Evolutionary conservation across 108 stramenopile species (phyloP).

Genomic region (Epipyxis sp.): DNA sequence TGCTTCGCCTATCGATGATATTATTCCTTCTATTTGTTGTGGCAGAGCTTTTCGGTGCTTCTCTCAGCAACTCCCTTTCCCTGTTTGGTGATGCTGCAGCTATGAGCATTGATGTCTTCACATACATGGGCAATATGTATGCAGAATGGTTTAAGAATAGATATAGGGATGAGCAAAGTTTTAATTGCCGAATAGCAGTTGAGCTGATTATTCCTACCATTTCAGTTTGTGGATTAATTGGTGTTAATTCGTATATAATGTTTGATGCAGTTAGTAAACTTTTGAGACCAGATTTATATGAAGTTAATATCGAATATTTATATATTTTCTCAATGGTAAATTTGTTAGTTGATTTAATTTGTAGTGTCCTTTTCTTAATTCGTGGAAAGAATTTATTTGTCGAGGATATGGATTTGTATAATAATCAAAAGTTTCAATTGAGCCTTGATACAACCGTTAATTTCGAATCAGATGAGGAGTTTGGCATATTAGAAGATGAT

Average conservation of each 20-base stretch:
- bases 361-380: not conserved
- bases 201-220: not conserved
- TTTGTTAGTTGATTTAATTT: not conserved
- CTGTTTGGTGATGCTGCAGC: not conserved
- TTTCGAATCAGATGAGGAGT: not conserved
- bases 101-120: not conserved
- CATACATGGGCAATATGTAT: not conserved
- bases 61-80: not conserved
- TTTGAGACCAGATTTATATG: not conserved
- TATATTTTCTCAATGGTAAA: not conserved
- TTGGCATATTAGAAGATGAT: conserved; percentile 2
- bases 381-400: not conserved
- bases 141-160: conserved; percentile 6
- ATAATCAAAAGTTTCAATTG: not conserved
- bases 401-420: not conserved
- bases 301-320: not conserved
- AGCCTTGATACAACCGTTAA: not conserved
- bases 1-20: not conserved
- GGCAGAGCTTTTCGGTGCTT: conserved; percentile 7
- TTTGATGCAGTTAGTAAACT: not conserved
- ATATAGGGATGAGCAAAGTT: not conserved
- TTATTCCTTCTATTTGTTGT: not conserved
- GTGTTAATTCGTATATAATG: not conserved
- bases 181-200: not conserved
- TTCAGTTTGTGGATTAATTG: not conserved